Conservation (phyloP, 371 early-diverging fungal species). For the Gilbertella persicaria region DNA sequence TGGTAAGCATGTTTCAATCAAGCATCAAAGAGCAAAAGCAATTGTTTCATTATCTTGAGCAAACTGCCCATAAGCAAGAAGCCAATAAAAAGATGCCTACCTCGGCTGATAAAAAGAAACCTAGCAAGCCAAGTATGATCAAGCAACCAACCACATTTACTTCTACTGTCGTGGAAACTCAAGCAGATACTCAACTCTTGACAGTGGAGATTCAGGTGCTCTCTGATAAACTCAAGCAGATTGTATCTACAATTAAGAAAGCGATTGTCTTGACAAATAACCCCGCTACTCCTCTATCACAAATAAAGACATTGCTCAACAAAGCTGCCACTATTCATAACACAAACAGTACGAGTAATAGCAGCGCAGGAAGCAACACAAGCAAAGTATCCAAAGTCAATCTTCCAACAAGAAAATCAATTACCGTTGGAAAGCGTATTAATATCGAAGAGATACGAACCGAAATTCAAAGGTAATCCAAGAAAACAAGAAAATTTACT, state of each 20-base stretch:
- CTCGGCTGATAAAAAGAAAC: neutral
- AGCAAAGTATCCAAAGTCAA: neutral
- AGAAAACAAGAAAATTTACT: neutral
- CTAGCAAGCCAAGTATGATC: constrained; percentile 9
- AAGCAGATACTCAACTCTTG: neutral
- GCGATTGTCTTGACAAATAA: constrained; percentile 10
- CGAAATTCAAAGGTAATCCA: constrained; percentile 7
- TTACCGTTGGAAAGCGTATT: neutral
- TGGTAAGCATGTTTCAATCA: constrained; percentile 13
- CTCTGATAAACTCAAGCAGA: constrained; percentile 14
- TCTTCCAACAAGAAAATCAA: constrained; percentile 3
- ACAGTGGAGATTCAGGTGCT: constrained; percentile 9
- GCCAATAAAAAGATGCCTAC: neutral
- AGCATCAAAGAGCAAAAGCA: constrained; percentile 19
- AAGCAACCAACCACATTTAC: constrained; percentile 6
- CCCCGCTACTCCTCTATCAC: constrained; percentile 4
- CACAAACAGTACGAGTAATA: constrained; percentile 1
- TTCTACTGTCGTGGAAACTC: neutral
- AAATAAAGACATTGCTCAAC: constrained; percentile 14
- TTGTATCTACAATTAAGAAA: constrained; percentile 10
- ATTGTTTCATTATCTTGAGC: constrained; percentile 10
- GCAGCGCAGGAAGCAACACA: neutral
- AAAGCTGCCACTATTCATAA: constrained; percentile 8
- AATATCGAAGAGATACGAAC: constrained; percentile 5
- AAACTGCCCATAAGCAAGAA: neutral